phyloP scores from a whole-genome alignment of 345 rosid species.

The Abelmoschus esculentus region DNA sequence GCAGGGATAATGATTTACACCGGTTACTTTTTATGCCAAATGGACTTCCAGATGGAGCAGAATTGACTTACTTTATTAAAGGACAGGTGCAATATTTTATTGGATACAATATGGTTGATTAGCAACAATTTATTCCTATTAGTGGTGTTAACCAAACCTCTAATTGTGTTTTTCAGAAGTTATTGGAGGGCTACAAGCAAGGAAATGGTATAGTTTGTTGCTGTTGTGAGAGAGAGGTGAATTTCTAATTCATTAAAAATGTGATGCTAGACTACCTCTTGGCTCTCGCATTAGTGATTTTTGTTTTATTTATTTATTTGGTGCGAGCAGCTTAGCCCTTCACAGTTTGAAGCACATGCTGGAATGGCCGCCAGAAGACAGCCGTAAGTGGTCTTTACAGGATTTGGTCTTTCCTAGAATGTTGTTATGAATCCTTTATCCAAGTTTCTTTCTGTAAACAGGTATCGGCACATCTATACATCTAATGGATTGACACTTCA shows the following conservation, averaged over 20 bases:
- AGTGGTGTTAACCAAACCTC: conserved; percentile 6
- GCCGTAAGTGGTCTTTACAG: conserved; percentile 60
- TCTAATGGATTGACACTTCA: conserved; percentile 84
- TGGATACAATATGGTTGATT: conserved; percentile 3
- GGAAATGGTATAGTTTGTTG: conserved; percentile 82
- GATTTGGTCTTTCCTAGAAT: conserved; percentile 11
- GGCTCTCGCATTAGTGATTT: neutral
- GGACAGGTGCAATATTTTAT: conserved; percentile 55
- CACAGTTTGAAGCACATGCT: conserved; percentile 99
- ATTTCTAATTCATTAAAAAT: neutral
- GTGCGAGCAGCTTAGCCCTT: conserved; percentile 79
- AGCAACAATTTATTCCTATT: neutral
- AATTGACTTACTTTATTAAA: conserved; percentile 74
- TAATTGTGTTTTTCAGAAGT: conserved; percentile 34
- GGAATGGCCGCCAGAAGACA: conserved; percentile 99
- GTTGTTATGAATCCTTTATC: conserved; percentile 9
- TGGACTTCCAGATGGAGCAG: conserved; percentile 93
- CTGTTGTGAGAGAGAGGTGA: conserved; percentile 84
- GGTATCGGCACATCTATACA: conserved; percentile 90
- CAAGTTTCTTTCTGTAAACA: conserved; percentile 25
- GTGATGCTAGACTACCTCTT: conserved; percentile 2
- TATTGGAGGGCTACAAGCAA: conserved; percentile 73
- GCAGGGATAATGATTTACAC: conserved; percentile 97
- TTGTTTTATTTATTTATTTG: neutral
- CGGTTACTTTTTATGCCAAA: conserved; percentile 89